Conservation (phyloP, 176 grass and related monocot genomes). For the Saccharum officinarum region DNA sequence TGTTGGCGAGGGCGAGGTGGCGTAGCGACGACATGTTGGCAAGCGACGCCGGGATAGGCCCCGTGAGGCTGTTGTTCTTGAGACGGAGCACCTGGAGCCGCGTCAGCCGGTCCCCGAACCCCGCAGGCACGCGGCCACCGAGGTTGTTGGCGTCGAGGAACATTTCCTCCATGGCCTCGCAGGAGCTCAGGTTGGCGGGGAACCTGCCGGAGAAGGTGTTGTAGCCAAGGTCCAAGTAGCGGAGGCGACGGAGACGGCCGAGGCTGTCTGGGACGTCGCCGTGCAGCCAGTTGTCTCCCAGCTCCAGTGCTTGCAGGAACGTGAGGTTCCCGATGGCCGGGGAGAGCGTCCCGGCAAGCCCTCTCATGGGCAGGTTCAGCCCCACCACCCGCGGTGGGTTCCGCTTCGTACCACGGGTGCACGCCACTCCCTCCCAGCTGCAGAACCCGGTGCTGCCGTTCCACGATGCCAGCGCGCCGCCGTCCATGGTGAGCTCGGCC, state of each 20-base stretch:
- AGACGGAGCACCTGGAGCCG: not conserved
- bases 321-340: slow-evolving; percentile 4
- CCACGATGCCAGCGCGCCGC: slow-evolving; percentile 8
- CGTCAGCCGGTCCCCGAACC: not conserved
- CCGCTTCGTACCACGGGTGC: not conserved
- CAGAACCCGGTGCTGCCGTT: not conserved
- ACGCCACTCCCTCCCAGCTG: slow-evolving; percentile 3
- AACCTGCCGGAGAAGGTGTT: slow-evolving; percentile 11
- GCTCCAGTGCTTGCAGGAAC: not conserved
- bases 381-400: not conserved
- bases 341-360: not conserved
- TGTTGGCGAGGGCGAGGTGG: not conserved
- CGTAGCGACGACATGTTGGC: not conserved
- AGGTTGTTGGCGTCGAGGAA: not conserved
- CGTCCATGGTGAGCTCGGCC: not conserved
- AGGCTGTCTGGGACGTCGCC: not conserved
- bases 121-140: not conserved
- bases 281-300: not conserved
- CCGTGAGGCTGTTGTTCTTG: not conserved
- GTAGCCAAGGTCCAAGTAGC: not conserved
- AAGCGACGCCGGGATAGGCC: not conserved
- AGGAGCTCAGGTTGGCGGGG: not conserved
- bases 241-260: slow-evolving; percentile 7
- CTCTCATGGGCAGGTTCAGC: not conserved
- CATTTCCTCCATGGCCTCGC: not conserved